Conservation (phyloP, 371 early-diverging fungal species). For the Rhizopus stolonifer region DNA sequence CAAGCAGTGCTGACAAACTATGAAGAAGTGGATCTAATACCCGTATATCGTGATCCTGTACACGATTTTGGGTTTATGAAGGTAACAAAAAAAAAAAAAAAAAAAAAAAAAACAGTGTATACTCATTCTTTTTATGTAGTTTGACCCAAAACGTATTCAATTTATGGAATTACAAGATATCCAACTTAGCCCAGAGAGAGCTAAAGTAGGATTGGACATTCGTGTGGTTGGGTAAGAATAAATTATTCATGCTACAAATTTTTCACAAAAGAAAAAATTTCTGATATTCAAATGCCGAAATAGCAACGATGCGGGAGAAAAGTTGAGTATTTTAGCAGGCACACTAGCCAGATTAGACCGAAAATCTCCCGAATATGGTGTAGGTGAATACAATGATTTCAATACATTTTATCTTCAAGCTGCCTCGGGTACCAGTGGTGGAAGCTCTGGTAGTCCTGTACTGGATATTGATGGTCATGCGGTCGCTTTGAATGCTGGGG, state of each 20-base stretch:
- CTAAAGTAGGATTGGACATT: constrained; percentile 84
- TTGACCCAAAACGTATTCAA: constrained; percentile 74
- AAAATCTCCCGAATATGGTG: constrained; percentile 70
- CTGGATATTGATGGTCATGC: constrained; percentile 70
- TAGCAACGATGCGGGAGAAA: constrained; percentile 74
- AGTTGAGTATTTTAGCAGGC: constrained; percentile 78
- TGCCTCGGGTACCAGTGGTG: constrained; percentile 67
- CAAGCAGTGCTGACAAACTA: constrained; percentile 84
- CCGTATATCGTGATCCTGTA: constrained; percentile 83
- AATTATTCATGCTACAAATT: neutral
- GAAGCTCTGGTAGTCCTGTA: constrained; percentile 70
- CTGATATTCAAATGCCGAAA: neutral
- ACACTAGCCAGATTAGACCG: constrained; percentile 79
- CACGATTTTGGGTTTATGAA: constrained; percentile 89
- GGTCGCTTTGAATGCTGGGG: constrained; percentile 71
- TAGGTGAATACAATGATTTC: constrained; percentile 70
- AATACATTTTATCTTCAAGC: constrained; percentile 73
- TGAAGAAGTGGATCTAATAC: constrained; percentile 82
- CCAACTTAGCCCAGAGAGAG: constrained; percentile 72
- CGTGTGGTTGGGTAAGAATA: constrained; percentile 70
- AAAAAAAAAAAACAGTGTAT: neutral
- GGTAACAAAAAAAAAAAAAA: constrained; percentile 8
- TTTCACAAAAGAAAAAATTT: neutral
- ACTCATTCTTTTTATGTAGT: constrained; percentile 48
- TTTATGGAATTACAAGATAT: constrained; percentile 74